A percentile compares a stretch with the other conserved stretches of the same genome.
Conservation (phyloP, 306 rosid genomes). For the Citrullus amarus region DNA sequence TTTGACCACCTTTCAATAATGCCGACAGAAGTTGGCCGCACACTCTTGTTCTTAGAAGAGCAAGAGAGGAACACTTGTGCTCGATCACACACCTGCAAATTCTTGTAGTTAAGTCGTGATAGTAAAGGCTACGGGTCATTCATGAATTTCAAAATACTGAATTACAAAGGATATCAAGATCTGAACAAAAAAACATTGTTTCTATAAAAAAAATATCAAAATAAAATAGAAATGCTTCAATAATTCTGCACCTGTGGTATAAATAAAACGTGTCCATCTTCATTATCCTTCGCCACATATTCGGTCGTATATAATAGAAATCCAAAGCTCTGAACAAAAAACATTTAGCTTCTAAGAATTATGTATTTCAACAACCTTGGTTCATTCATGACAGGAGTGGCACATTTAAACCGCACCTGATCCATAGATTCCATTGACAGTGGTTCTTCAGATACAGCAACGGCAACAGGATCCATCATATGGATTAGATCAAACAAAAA, state of each 20-base stretch:
- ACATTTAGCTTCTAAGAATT: conserved; percentile 13
- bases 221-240: neutral
- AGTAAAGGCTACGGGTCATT: neutral
- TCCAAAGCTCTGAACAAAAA: conserved; percentile 64
- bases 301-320: conserved; percentile 54
- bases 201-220: neutral
- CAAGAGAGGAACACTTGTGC: conserved; percentile 79
- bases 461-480: conserved; percentile 27
- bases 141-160: neutral
- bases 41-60: conserved; percentile 30
- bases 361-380: conserved; percentile 11
- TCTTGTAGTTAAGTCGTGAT: neutral
- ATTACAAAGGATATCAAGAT: neutral
- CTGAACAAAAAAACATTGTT: neutral
- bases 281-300: conserved; percentile 31
- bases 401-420: conserved; percentile 43
- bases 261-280: conserved; percentile 31
- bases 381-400: conserved; percentile 8
- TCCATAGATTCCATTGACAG: conserved; percentile 67
- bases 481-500: conserved; percentile 43
- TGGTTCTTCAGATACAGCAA: conserved; percentile 53
- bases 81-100: conserved; percentile 80
- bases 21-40: conserved; percentile 57
- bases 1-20: conserved; percentile 63
- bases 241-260: conserved; percentile 43